Evolutionary conservation across 2,329 filamentous ascomycete species (phyloP), one percentile per base, ranked within the genome.

Genomic region (Cladosporium sp.): DNA sequence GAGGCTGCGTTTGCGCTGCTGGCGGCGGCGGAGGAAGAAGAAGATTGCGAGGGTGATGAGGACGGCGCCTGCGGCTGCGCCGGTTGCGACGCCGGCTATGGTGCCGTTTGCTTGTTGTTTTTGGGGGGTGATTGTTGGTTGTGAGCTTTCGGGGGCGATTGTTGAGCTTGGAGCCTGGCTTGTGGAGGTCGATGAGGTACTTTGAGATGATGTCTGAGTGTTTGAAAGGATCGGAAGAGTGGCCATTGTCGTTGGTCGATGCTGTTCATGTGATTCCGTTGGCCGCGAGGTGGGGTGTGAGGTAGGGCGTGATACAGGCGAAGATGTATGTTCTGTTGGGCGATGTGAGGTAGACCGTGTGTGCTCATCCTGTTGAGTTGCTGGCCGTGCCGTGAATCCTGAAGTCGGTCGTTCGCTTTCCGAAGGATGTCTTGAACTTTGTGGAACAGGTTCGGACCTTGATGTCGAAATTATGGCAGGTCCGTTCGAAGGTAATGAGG

Each of bases 21-120:
- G 43, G 23, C 64, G 64, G 34, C 67, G 66, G 16, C 68, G 63
- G 21, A 58, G 63, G 61, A 67, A 54, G 60, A 63, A 70, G 21
- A 67, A 32, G 18, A 49, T 58, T 5, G 60, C 36, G 21, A 70
- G 58, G 32, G 64, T 16, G 28, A 70, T 28, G 13, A 69, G 43
- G 48, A 70, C 64, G n/a, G 62, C 64, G 53, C 54, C 68, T 21
- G 68, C 68, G 57, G 60, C 60, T 4, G 63, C 46, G 48, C 68
- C 68, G 36, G 67, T 67, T 21, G 67, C 67, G 26, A 70, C 65
- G 53, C 68, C 68, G 36, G 67, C 68, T 23, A 70, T 63, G 18
- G 68, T 66, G 13, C 65, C 68, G 48, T 67, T 67, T 28, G 67
- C 51, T 16, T 65, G 34, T 64, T 69, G 66, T 53, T 30, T 32